Evolutionary conservation across 139 green algal genomes (phyloP).

Genomic region (Tetradesmus lagerheimii): DNA sequence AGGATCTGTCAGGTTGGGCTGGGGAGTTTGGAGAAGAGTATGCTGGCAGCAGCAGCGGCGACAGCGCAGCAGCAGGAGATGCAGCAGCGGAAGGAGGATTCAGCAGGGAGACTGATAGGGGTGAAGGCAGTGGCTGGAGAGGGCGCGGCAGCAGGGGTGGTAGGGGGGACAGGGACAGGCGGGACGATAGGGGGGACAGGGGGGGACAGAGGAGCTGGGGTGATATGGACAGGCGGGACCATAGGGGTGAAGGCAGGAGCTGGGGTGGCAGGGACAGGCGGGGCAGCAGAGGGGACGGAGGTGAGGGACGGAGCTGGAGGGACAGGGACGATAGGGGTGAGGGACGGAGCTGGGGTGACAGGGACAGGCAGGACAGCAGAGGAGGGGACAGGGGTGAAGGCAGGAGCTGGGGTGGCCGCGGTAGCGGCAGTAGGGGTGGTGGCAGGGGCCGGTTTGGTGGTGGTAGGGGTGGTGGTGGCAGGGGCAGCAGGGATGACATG

Average conservation of each 20-base stretch:
- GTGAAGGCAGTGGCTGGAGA: too few species aligned
- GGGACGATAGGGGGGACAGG: neutral
- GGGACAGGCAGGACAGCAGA: neutral
- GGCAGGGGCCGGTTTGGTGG: neutral
- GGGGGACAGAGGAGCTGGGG: neutral
- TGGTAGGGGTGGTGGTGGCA: neutral
- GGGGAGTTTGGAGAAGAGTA: constrained; percentile 17
- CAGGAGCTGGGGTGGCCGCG: neutral
- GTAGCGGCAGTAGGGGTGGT: neutral
- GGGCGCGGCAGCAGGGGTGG: neutral
- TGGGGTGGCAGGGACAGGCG: neutral
- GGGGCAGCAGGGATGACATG: neutral
- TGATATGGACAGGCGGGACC: too few species aligned
- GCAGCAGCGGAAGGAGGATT: neutral
- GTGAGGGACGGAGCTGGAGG: neutral
- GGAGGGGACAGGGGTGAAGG: neutral
- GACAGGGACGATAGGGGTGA: neutral
- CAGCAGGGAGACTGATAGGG: neutral
- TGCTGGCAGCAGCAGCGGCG: constrained; percentile 15
- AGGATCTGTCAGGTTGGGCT: constrained; percentile 29
- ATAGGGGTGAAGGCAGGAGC: neutral
- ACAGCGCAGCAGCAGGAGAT: neutral
- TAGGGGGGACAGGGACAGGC: neutral
- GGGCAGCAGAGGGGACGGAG: neutral
- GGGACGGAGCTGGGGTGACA: neutral